These are phyloP conservation scores for Morella rubra DNA, from an alignment of 306 rosid species.

Conservation along the genomic window DNA sequence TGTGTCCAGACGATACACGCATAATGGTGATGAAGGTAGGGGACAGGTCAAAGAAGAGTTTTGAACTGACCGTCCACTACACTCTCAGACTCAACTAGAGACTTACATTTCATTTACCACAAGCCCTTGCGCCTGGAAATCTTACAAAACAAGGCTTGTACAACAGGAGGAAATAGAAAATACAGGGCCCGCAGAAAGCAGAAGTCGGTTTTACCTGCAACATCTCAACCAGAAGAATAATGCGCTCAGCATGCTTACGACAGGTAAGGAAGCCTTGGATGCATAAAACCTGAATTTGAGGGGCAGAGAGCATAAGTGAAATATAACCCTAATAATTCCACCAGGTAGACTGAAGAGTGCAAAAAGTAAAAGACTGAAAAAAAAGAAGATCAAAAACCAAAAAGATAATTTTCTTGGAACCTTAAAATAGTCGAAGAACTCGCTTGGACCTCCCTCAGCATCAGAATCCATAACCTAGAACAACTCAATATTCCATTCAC, in stretches of 20 bases:
- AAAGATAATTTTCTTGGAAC: slow-evolving; percentile 36
- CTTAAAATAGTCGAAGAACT: slow-evolving; percentile 98
- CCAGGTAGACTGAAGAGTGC: slow-evolving; percentile 12
- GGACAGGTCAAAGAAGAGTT: not conserved
- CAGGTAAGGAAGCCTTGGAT: slow-evolving; percentile 99
- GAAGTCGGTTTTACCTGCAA: slow-evolving; percentile 71
- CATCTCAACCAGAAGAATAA: slow-evolving; percentile 99
- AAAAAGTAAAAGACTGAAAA: slow-evolving; percentile 7
- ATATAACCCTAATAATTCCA: slow-evolving; percentile 25
- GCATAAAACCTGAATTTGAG: slow-evolving; percentile 80
- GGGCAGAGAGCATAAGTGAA: slow-evolving; percentile 26
- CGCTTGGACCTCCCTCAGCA: slow-evolving; percentile 99
- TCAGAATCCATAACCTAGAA: slow-evolving; percentile 99
- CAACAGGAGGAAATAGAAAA: slow-evolving; percentile 3
- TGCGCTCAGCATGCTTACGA: slow-evolving; percentile 98
- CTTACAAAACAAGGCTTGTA: not conserved
- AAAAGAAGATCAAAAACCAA: not conserved
- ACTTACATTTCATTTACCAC: not conserved
- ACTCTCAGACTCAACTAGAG: slow-evolving; percentile 10
- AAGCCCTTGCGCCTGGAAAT: not conserved
- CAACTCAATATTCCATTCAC: slow-evolving; percentile 26
- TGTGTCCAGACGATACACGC: not conserved
- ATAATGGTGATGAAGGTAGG: not conserved
- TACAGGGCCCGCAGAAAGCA: slow-evolving; percentile 4
- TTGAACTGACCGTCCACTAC: not conserved